Conservation (phyloP, 1,139 yeast genomes). For the Williopsis jadinii region DNA sequence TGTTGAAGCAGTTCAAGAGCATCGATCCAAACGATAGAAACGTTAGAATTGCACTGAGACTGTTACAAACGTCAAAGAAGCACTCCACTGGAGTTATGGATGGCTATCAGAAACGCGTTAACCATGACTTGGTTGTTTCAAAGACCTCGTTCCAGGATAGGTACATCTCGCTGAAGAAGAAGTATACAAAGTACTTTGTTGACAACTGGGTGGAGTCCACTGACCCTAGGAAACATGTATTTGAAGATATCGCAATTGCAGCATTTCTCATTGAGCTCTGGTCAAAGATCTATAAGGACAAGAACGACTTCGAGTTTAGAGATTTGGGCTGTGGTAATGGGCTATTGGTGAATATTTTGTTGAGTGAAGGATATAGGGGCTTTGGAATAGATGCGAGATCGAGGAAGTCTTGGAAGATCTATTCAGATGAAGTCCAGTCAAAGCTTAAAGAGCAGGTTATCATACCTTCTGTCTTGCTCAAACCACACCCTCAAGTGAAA, state of each 20-base stretch:
- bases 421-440: slow-evolving; percentile 54
- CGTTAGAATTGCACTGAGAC: slow-evolving; percentile 72
- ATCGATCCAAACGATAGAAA: slow-evolving; percentile 51
- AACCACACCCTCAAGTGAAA: slow-evolving; percentile 59
- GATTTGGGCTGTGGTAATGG: slow-evolving; percentile 98
- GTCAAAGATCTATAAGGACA: slow-evolving; percentile 47
- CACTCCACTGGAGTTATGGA: slow-evolving; percentile 78
- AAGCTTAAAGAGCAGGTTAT: slow-evolving; percentile 68
- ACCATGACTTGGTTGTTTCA: slow-evolving; percentile 81
- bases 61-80: slow-evolving; percentile 71
- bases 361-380: slow-evolving; percentile 76
- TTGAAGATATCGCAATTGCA: slow-evolving; percentile 94
- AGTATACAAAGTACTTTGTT: slow-evolving; percentile 70
- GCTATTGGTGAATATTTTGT: slow-evolving; percentile 65
- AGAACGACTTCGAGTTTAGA: slow-evolving; percentile 57
- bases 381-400: slow-evolving; percentile 86
- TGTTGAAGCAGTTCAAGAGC: slow-evolving; percentile 25
- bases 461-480: slow-evolving; percentile 62
- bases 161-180: slow-evolving; percentile 74
- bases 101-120: slow-evolving; percentile 84
- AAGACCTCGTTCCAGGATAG: slow-evolving; percentile 78
- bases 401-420: slow-evolving; percentile 80
- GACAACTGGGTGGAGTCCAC: slow-evolving; percentile 88
- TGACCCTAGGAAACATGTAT: slow-evolving; percentile 92
- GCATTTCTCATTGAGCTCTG: slow-evolving; percentile 90